Evolutionary conservation across 345 rosid genomes (phyloP), one percentile per base, ranked within the genome.

Genomic region (Orychophragmus violaceus): DNA sequence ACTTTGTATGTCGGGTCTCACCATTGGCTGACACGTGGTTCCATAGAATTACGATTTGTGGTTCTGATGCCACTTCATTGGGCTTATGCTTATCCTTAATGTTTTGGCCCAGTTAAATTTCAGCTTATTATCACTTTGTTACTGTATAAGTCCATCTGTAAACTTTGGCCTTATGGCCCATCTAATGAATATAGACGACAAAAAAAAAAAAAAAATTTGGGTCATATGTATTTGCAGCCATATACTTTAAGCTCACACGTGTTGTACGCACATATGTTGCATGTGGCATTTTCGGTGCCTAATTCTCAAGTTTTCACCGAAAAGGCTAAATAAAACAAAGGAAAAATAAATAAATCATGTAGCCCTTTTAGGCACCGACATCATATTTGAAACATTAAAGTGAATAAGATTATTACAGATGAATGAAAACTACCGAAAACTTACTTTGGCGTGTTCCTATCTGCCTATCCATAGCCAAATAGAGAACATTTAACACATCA

Each of bases 331-430:
- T n/a, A n/a, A n/a, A 33, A 2, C 0, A 54, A 33, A 48, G 3
- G 13, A 17, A 23, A 24, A 25, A 39, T 5, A 16, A 21, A 48
- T 13, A 35, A 8, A 50, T 37, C 17, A 27, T 35, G 66, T 35
- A 58, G 16, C 42, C 52, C 2, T 18, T n/a, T 59, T 49, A 59
- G 73, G 42, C 73, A 69, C 73, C 66, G 74, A 59, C 66, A 39
- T 27, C 12, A 18, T 36, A 45, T 45, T 3, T 46, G 23, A 48
- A 58, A 36, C 51, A 59, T 59, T 68, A 17, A 17, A 33, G 30
- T 16, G 42, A 39, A 66, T n/a, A 66, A 19, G 33, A 29, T 30
- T 46, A 29, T 30, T 46, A 62, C 39, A 37, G 10, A 53, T 18
- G 41, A 27, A 25, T 6, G 50, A 17, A n/a, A 66, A 62, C 44